Conservation (phyloP, 2,329 filamentous ascomycete species). For the Cladosporium austrohemisphaericum region DNA sequence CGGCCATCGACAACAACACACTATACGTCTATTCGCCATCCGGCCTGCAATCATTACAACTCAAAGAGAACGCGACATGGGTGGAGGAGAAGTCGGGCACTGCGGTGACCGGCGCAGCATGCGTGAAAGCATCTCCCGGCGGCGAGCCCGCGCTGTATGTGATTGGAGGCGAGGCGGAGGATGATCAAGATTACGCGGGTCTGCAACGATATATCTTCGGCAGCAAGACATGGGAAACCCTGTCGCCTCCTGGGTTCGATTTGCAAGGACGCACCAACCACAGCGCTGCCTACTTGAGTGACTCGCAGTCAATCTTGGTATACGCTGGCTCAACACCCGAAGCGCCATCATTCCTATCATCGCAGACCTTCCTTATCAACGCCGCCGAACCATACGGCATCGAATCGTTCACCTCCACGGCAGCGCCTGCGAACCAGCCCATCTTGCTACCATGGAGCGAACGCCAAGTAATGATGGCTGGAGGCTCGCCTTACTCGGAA, state of each 20-base stretch:
- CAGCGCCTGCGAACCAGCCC: constrained; percentile 63
- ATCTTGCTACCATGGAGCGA: constrained; percentile 72
- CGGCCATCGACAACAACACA: constrained; percentile 73
- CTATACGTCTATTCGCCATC: constrained; percentile 77
- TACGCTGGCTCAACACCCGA: constrained; percentile 72
- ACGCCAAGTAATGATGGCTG: constrained; percentile 68
- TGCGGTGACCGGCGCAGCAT: constrained; percentile 69
- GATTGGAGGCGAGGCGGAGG: constrained; percentile 65
- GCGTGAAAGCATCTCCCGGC: constrained; percentile 64
- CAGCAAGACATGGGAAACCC: constrained; percentile 55
- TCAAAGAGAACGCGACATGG: constrained; percentile 72
- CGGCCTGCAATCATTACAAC: constrained; percentile 69
- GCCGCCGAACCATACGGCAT: constrained; percentile 64
- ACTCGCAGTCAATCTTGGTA: constrained; percentile 68
- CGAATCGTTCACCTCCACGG: constrained; percentile 54
- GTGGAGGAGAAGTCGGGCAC: constrained; percentile 60
- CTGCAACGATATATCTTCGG: constrained; percentile 66
- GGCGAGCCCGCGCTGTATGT: constrained; percentile 66
- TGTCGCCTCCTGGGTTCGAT: constrained; percentile 49
- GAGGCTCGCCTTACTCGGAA: constrained; percentile 63
- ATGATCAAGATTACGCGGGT: constrained; percentile 61
- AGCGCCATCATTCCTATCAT: constrained; percentile 52
- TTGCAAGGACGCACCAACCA: constrained; percentile 71
- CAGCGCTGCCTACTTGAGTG: constrained; percentile 68
- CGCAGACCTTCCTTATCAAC: constrained; percentile 71